Conservation (phyloP, 495 filamentous ascomycete species). For the Podospora appendiculata region DNA sequence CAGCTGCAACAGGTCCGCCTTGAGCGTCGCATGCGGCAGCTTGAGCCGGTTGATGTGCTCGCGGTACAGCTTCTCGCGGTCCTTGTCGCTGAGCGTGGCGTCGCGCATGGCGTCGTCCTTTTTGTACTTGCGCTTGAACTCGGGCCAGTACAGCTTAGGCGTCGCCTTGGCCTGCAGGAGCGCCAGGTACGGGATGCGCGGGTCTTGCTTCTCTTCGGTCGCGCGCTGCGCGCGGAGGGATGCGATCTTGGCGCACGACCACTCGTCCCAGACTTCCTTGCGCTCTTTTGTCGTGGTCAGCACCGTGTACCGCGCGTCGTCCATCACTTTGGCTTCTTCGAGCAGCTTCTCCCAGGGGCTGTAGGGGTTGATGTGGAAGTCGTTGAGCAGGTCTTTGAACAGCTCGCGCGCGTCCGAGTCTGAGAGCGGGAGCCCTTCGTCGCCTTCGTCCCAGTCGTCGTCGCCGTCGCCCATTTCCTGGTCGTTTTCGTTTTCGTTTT, state of each 20-base stretch:
- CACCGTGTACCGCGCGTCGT: slow-evolving; percentile 79
- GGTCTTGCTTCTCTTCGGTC: slow-evolving; percentile 76
- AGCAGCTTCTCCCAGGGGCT: slow-evolving; percentile 84
- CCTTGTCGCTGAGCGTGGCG: slow-evolving; percentile 67
- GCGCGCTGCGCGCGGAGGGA: slow-evolving; percentile 62
- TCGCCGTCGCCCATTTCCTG: slow-evolving; percentile 54
- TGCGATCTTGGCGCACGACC: slow-evolving; percentile 68
- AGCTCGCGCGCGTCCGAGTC: slow-evolving; percentile 61
- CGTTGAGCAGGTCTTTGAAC: slow-evolving; percentile 80
- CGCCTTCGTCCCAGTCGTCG: slow-evolving; percentile 62
- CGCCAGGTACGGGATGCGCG: slow-evolving; percentile 71
- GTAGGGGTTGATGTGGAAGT: slow-evolving; percentile 77
- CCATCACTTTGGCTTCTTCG: slow-evolving; percentile 72
- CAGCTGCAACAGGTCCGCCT: slow-evolving; percentile 70
- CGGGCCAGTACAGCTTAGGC: slow-evolving; percentile 90
- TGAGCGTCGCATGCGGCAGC: slow-evolving; percentile 62
- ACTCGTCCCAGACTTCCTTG: slow-evolving; percentile 73
- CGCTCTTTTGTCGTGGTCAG: slow-evolving; percentile 73
- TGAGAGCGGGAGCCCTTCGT: slow-evolving; percentile 57
- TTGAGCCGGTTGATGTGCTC: slow-evolving; percentile 78
- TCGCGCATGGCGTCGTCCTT: slow-evolving; percentile 78
- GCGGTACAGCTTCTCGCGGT: slow-evolving; percentile 84
- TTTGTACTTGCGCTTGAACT: slow-evolving; percentile 87
- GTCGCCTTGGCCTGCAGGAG: slow-evolving; percentile 77
- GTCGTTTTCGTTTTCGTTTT: slow-evolving; percentile 50